Percentiles rank a stretch among this genome's conserved stretches.
Evolutionary conservation across 768 basidiomycete genomes (phyloP).

Genomic region (Neoboletus brunneissimus): DNA sequence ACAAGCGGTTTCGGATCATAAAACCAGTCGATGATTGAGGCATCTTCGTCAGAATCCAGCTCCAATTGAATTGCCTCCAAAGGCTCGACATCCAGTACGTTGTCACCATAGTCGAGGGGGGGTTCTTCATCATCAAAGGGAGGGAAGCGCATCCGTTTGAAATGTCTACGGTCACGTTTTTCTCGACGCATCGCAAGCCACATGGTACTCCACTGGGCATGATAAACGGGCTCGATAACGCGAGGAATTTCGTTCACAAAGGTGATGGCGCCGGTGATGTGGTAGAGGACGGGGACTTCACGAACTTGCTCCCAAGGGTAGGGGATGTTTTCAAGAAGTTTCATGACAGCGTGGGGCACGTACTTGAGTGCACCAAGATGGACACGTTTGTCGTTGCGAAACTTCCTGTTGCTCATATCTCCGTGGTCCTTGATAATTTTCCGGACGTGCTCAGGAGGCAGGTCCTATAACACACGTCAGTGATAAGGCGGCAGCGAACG

Average conservation of each 20-base stretch:
- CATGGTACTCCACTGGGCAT: conserved; percentile 99
- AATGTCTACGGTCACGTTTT: conserved; percentile 97
- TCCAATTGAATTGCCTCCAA: conserved; percentile 97
- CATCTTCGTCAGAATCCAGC: conserved; percentile 87
- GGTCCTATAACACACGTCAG: conserved; percentile 51
- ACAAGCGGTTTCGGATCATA: conserved; percentile 95
- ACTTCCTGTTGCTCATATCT: conserved; percentile 99
- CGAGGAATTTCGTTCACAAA: conserved; percentile 99
- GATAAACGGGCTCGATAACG: conserved; percentile 95
- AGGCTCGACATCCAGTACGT: conserved; percentile 96
- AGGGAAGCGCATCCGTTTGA: conserved; percentile 99
- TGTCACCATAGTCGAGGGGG: conserved; percentile 98
- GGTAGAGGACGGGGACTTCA: conserved; percentile 97
- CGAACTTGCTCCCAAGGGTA: conserved; percentile 99
- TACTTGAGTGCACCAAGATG: conserved; percentile 98
- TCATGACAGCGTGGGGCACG: conserved; percentile 99
- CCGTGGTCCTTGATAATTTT: conserved; percentile 99
- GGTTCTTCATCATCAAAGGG: conserved; percentile 99
- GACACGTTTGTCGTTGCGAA: conserved; percentile 98
- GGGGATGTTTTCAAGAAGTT: conserved; percentile 97
- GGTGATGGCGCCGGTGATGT: conserved; percentile 98
- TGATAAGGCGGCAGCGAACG: neutral
- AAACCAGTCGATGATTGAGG: conserved; percentile 94
- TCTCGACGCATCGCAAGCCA: conserved; percentile 99
- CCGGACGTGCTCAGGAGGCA: conserved; percentile 95